Base-by-base conservation (phyloP, 1,139 yeast species). In the Taphrina wiesneri region DNA sequence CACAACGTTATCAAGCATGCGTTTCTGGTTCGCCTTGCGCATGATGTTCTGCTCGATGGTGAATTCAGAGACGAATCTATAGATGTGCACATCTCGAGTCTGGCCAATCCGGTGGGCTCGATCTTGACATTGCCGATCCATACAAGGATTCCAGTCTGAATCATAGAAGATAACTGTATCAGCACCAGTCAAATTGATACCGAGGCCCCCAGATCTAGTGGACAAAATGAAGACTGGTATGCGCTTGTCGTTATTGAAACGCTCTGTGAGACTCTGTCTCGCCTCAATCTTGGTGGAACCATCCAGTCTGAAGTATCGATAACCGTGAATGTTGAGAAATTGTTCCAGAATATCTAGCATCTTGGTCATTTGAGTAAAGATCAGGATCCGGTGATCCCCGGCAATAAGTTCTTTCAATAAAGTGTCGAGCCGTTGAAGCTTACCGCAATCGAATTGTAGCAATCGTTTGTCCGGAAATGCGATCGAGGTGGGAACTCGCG, bases 101-200 rank as follows among this genome's bases (percentile, higher is more conserved):
- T 95, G 99, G 2, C 99, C 99, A 75, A 95, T 95, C 80, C 99
- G 87, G 77, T 95, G 99, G 78, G 99, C 93, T 76, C 99, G 86
- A 78, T 95, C 99, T 77, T 95, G 99, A 79, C 99, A 95, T 77
- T 95, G 99, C 74, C 91, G 90, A 77, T 95, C 99, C 98, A 95
- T 95, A 0, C 98, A 96, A 1, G 99, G 99, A 75, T 95, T 95
- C 99, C 99, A 95, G 78, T 95, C 99, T 1, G 97, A 91, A 77
- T 95, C 99, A 75, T 95, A 95, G 76, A 95, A 95, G n/a, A 95
- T 91, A 56, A 95, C 99, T 0, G 99, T 93, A 74, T 95, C 99
- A 0, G 99, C 99, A 73, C 99, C 99, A 0, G 99, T 93, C 72
- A 95, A 80, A 74, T 95, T 95, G 75, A 95, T 95, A 74, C 99